Percentiles rank a stretch among this genome's conserved stretches.
Conservation (phyloP, 176 grass and related monocot species). For the Themeda triandra region DNA sequence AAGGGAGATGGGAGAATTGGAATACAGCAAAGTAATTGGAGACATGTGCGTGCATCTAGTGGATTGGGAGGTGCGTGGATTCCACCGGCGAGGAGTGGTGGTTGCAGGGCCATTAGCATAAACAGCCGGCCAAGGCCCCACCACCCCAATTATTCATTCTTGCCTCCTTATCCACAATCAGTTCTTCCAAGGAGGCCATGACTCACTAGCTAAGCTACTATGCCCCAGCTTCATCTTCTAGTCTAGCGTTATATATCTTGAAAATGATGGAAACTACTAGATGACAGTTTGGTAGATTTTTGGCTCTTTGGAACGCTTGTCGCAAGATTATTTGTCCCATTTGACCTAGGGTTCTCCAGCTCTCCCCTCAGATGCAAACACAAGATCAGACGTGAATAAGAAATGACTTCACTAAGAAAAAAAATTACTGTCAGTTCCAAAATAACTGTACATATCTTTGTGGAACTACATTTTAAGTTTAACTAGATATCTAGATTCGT, state of each 20-base stretch:
- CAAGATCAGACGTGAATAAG: background rate
- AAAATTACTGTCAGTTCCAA: background rate
- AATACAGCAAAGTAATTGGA: background rate
- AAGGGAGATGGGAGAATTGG: background rate
- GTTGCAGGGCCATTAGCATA: slow-evolving; percentile 21
- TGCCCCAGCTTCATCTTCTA: background rate
- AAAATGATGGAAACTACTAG: background rate
- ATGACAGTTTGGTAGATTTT: background rate
- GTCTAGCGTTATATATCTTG: background rate
- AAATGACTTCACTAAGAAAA: background rate
- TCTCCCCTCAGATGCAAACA: background rate
- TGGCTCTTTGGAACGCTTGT: background rate
- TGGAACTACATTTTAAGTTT: background rate
- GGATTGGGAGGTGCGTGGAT: slow-evolving; percentile 32
- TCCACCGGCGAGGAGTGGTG: slow-evolving; percentile 38
- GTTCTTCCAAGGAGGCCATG: slow-evolving; percentile 7
- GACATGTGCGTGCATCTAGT: slow-evolving; percentile 10
- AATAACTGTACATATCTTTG: background rate
- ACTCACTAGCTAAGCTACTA: background rate
- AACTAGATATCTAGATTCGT: background rate
- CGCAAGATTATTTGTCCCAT: background rate
- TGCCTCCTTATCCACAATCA: slow-evolving; percentile 13
- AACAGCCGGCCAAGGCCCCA: background rate
- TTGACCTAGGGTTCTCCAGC: background rate
- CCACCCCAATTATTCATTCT: slow-evolving; percentile 30